These are phyloP conservation scores for Neofusicoccum sp. DNA, from an alignment of 2,329 filamentous ascomycete genomes.

Conservation along the genomic window DNA sequence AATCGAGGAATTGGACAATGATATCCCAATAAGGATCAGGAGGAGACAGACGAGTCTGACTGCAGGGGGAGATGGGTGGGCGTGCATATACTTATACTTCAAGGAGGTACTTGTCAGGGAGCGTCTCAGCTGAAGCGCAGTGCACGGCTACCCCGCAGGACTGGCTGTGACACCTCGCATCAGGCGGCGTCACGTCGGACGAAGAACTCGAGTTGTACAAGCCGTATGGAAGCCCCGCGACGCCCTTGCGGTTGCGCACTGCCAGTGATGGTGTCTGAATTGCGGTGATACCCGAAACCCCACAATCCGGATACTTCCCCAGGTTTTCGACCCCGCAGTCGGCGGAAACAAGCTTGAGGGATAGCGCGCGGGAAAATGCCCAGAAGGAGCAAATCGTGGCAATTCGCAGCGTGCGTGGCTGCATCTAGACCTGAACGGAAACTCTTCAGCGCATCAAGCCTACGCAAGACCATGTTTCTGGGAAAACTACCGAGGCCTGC, in stretches of 20 bases:
- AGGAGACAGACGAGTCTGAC: not conserved
- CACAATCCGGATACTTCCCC: not conserved
- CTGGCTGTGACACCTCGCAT: not conserved
- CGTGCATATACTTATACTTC: not conserved
- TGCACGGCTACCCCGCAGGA: not conserved
- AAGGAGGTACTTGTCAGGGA: not conserved
- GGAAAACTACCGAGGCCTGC: not conserved
- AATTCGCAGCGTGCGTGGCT: not conserved
- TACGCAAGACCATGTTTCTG: constrained; percentile 1
- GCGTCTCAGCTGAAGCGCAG: not conserved
- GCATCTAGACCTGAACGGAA: not conserved
- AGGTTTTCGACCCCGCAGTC: constrained; percentile 11
- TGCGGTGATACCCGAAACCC: not conserved
- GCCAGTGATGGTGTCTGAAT: not conserved
- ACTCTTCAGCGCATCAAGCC: not conserved
- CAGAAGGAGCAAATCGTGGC: not conserved
- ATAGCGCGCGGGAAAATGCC: not conserved
- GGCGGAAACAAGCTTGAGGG: not conserved
- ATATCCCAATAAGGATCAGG: not conserved
- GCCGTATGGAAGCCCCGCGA: not conserved
- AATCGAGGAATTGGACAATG: not conserved
- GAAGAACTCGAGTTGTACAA: constrained; percentile 4
- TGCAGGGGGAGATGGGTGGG: not conserved
- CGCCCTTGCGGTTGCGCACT: not conserved
- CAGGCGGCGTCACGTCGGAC: not conserved